phyloP scores from a whole-genome alignment of 306 rosid species.

The Inga oerstediana region DNA sequence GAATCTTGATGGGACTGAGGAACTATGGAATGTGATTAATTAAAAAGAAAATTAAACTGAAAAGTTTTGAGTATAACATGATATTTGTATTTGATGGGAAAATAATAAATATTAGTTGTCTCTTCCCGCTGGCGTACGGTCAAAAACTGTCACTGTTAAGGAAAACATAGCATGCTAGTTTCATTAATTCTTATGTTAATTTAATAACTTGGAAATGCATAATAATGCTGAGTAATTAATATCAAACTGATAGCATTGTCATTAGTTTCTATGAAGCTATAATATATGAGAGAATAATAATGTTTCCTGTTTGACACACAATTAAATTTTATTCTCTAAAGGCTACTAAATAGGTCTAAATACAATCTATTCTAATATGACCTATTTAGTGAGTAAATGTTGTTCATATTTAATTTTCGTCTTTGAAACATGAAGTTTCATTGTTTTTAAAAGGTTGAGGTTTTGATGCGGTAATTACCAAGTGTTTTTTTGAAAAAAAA shows the following conservation, averaged over 20 bases:
- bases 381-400: background rate
- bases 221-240: too few relatives aligned
- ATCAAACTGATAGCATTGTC: background rate
- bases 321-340: too few relatives aligned
- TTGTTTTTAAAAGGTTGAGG: background rate
- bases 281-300: too few relatives aligned
- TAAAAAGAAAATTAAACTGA: too few relatives aligned
- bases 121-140: background rate
- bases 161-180: background rate
- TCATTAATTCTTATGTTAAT: too few relatives aligned
- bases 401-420: background rate
- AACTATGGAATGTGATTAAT: background rate
- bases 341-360: background rate
- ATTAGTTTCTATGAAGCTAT: background rate
- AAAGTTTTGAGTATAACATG: background rate
- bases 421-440: background rate
- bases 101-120: background rate
- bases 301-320: background rate
- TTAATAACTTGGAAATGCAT: too few relatives aligned
- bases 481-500: too few relatives aligned
- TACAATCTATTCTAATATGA: background rate
- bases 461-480: too few relatives aligned
- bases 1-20: background rate
- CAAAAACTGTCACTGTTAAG: background rate
- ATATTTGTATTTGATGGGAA: too few relatives aligned